Conservation (phyloP, 2,329 filamentous ascomycete species). For the Trichoderma pleuroti region DNA sequence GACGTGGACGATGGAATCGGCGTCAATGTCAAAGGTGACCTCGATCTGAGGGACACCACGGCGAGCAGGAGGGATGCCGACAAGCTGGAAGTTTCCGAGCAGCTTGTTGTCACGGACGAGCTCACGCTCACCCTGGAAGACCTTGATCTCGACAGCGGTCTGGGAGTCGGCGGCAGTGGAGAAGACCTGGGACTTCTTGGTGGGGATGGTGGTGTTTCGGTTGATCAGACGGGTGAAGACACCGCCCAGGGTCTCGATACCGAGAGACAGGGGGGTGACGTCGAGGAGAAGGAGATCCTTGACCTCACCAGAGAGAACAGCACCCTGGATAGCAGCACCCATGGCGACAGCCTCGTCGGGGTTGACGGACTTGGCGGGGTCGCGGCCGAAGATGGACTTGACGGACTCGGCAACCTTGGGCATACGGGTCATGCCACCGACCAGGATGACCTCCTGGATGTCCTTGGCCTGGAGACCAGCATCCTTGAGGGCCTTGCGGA, state of each 20-base stretch:
- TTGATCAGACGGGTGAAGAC: constrained; percentile 98
- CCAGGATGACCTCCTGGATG: constrained; percentile 95
- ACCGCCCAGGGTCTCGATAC: constrained; percentile 97
- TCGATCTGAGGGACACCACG: constrained; percentile 95
- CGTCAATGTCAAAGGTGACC: constrained; percentile 98
- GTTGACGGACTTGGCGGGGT: constrained; percentile 97
- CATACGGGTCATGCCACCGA: constrained; percentile 99
- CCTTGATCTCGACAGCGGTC: constrained; percentile 98
- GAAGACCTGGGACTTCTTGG: constrained; percentile 99
- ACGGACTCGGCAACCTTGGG: constrained; percentile 96
- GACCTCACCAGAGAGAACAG: constrained; percentile 92
- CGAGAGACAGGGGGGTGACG: constrained; percentile 91
- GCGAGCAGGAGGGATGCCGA: constrained; percentile 93
- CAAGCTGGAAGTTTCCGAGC: constrained; percentile 98
- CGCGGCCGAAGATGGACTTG: constrained; percentile 94
- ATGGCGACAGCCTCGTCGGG: constrained; percentile 97
- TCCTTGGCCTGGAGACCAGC: constrained; percentile 87
- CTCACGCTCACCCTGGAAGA: constrained; percentile 99
- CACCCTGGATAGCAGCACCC: constrained; percentile 95
- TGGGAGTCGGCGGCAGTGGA: constrained; percentile 98
- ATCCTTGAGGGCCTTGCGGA: constrained; percentile 96
- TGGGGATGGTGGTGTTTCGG: constrained; percentile 98
- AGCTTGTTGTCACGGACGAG: constrained; percentile 98
- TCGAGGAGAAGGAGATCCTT: constrained; percentile 94
- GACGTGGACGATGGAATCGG: constrained; percentile 96